Percentiles rank a stretch among this genome's conserved stretches.
These are phyloP conservation scores for Septoria linicola DNA, from an alignment of 2,329 filamentous ascomycete genomes.

Conservation along the genomic window DNA sequence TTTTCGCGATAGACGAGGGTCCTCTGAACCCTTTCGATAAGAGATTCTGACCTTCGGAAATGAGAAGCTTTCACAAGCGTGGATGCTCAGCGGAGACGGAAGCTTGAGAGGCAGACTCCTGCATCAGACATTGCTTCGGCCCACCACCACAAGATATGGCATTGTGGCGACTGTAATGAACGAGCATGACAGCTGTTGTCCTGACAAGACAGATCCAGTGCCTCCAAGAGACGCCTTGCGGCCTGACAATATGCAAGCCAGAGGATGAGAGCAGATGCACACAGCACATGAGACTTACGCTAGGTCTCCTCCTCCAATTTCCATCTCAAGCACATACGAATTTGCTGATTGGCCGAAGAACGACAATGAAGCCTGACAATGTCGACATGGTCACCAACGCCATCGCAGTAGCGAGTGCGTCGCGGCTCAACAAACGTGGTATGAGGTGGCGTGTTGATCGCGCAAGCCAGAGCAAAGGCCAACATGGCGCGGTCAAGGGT, in stretches of 20 bases:
- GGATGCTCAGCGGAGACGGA: neutral
- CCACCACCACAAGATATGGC: slow-evolving; percentile 3
- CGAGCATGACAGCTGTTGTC: neutral
- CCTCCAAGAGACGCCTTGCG: slow-evolving; percentile 10
- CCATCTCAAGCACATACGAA: neutral
- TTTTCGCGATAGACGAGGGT: too few relatives aligned
- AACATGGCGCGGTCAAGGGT: too few relatives aligned
- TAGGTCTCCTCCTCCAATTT: neutral
- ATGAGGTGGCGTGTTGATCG: neutral
- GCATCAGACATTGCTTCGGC: neutral
- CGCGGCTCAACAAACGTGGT: neutral
- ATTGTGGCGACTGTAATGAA: neutral
- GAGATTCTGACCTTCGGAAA: too few relatives aligned
- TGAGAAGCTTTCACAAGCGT: too few relatives aligned
- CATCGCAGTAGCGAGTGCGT: too few relatives aligned
- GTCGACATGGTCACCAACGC: too few relatives aligned
- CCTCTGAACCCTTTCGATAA: too few relatives aligned
- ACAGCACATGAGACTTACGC: neutral
- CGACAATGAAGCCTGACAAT: neutral
- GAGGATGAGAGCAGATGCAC: neutral
- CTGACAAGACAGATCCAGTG: slow-evolving; percentile 13
- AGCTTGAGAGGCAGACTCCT: too few relatives aligned
- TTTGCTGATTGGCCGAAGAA: too few relatives aligned
- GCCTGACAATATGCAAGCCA: slow-evolving; percentile 8
- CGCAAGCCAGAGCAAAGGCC: neutral